phyloP scores from a whole-genome alignment of 176 grass and related monocot genomes.

The Phoenix dactylifera region DNA sequence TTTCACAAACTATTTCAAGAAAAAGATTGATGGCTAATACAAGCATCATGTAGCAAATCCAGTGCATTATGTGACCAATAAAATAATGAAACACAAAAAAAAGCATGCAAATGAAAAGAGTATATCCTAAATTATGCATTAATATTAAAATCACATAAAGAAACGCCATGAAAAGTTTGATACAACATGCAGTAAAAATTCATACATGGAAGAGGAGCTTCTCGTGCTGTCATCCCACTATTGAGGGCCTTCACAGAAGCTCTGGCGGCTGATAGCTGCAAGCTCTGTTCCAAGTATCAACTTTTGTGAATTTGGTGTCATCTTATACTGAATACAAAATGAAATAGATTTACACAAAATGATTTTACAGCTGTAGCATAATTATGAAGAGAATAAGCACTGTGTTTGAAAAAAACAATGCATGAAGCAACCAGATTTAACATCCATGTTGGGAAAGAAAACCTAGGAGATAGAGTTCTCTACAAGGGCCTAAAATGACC shows the following conservation, averaged over 20 bases:
- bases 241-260: slow-evolving; percentile 40
- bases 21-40: too few species aligned
- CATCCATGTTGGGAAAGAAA: too few species aligned
- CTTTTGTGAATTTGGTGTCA: slow-evolving; percentile 20
- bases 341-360: neutral
- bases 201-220: slow-evolving; percentile 40
- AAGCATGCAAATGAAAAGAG: neutral
- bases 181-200: slow-evolving; percentile 19
- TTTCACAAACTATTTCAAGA: too few species aligned
- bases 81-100: too few species aligned
- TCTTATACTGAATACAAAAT: slow-evolving; percentile 7
- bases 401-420: too few species aligned
- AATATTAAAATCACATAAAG: slow-evolving; percentile 16
- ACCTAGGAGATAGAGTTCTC: too few species aligned
- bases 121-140: neutral
- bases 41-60: too few species aligned
- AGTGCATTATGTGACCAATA: too few species aligned
- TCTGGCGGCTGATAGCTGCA: slow-evolving; percentile 92
- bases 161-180: slow-evolving; percentile 8
- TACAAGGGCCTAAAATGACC: too few species aligned
- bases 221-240: slow-evolving; percentile 30
- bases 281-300: slow-evolving; percentile 44
- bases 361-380: too few species aligned
- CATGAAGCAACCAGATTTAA: too few species aligned
- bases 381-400: too few species aligned